Evolutionary conservation across 495 filamentous ascomycete species (phyloP).

Genomic region (Penicillium cinerascens): DNA sequence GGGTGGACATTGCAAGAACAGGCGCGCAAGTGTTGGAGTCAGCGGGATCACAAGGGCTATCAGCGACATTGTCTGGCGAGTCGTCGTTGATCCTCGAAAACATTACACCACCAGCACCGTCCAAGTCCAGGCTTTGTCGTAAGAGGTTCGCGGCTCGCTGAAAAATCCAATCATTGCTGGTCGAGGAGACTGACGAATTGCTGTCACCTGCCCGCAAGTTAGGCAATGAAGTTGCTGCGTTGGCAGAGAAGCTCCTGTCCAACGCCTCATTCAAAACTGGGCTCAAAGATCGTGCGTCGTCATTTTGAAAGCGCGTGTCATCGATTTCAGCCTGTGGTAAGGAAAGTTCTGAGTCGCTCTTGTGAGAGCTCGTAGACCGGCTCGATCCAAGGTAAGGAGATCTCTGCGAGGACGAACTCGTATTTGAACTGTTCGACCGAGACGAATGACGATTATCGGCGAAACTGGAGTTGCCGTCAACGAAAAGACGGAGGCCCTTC

Average conservation of each 20-base stretch:
- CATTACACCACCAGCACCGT: conserved; percentile 46
- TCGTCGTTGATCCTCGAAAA: conserved; percentile 21
- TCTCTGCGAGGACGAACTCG: neutral
- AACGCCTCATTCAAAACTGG: neutral
- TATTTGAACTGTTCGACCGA: neutral
- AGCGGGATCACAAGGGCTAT: neutral
- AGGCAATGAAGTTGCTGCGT: neutral
- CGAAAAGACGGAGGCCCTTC: conserved; percentile 58
- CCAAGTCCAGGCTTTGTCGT: conserved; percentile 52
- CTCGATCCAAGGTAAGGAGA: conserved; percentile 6
- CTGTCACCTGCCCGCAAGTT: neutral
- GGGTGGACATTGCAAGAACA: neutral
- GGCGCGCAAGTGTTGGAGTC: neutral
- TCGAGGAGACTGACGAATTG: neutral
- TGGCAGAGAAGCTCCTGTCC: neutral
- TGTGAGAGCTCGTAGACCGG: neutral
- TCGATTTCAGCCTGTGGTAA: neutral
- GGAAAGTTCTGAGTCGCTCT: neutral
- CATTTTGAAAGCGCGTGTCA: neutral
- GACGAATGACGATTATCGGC: conserved; percentile 15
- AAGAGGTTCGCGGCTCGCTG: conserved; percentile 54
- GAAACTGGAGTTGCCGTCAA: conserved; percentile 45
- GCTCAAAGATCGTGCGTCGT: neutral
- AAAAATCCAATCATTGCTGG: conserved; percentile 40
- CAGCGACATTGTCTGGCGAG: neutral